A percentile compares a stretch with the other conserved stretches of the same genome.
Conservation (phyloP, 2,329 filamentous ascomycete species). For the Botryotinia convoluta region DNA sequence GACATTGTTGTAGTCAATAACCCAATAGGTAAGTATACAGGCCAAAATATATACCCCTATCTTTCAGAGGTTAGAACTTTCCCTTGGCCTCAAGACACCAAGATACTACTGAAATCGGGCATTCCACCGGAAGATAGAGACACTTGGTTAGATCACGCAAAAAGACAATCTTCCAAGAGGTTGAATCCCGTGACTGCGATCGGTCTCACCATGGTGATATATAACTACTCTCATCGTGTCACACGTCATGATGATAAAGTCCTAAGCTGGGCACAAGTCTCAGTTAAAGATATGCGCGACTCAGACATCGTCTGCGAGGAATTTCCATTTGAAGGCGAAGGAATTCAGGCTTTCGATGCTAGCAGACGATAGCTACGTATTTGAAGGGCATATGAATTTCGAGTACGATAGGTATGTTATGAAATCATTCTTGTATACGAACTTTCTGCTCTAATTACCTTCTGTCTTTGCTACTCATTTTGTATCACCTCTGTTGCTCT, state of each 20-base stretch:
- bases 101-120: neutral
- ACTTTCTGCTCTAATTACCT: neutral
- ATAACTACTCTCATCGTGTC: neutral
- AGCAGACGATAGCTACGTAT: neutral
- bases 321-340: neutral
- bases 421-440: neutral
- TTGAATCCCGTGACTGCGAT: neutral
- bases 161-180: neutral
- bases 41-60: neutral
- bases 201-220: neutral
- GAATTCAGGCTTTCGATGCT: neutral
- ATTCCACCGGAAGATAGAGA: neutral
- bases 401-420: neutral
- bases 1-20: neutral
- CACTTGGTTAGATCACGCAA: neutral
- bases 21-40: neutral
- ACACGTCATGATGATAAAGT: neutral
- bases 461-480: neutral
- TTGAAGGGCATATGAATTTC: neutral
- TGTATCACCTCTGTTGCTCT: neutral
- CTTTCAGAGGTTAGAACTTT: neutral
- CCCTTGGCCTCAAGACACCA: neutral
- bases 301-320: neutral
- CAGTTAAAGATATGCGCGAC: neutral
- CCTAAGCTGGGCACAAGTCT: neutral